Conservation (phyloP, 768 basidiomycete genomes). For the Chalciporus sphaerocephalus region DNA sequence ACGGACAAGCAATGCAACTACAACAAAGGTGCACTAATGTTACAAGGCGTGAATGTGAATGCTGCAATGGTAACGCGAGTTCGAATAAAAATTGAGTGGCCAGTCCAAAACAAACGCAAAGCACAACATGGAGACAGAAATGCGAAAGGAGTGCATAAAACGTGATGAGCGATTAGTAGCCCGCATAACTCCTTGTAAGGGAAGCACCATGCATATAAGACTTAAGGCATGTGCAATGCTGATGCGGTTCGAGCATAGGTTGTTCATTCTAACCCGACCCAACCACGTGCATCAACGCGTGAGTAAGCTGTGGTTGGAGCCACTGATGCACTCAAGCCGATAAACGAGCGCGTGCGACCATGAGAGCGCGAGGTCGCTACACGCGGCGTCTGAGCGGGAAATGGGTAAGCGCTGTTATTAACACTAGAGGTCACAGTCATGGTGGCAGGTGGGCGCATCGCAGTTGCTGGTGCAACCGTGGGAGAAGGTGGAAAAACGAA, state of each 20-base stretch:
- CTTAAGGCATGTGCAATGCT: conserved; percentile 8
- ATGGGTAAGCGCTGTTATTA: conserved; percentile 41
- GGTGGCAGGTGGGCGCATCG: conserved; percentile 67
- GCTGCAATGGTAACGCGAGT: conserved; percentile 15
- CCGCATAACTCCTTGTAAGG: conserved; percentile 8
- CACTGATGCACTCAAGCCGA: conserved; percentile 61
- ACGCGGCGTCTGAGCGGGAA: conserved; percentile 61
- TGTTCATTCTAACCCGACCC: conserved; percentile 50
- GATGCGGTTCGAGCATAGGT: conserved; percentile 2
- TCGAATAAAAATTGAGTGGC: conserved; percentile 8
- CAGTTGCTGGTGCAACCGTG: conserved; percentile 40
- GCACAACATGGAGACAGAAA: conserved; percentile 22
- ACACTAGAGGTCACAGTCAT: conserved; percentile 74
- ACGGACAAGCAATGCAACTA: conserved; percentile 6
- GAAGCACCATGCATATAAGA: conserved; percentile 8
- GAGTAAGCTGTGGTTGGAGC: conserved; percentile 81
- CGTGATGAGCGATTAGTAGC: conserved; percentile 15
- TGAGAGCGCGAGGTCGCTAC: conserved; percentile 63
- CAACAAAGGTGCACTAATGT: conserved; percentile 23
- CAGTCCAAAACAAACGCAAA: conserved; percentile 26
- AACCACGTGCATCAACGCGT: conserved; percentile 81
- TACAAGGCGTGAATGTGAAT: conserved; percentile 29
- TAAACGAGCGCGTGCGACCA: conserved; percentile 69
- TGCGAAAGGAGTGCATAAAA: conserved; percentile 20
- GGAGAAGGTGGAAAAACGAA: conserved; percentile 86